Conservation (phyloP, 441 rosid species). For the Populus hybrid region DNA sequence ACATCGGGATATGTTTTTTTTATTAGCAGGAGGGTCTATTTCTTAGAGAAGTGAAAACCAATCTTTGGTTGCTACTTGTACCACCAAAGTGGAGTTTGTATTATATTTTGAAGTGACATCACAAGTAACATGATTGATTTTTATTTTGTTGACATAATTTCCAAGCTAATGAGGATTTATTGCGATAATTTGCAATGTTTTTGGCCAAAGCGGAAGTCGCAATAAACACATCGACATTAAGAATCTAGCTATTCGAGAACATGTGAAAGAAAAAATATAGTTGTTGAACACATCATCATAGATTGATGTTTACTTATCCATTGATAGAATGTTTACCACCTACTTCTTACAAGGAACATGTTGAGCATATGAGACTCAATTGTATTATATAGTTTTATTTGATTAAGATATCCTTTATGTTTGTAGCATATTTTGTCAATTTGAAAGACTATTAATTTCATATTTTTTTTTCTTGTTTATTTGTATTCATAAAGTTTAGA, state of each 20-base stretch:
- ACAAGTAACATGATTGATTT: background rate
- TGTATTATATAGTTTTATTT: background rate
- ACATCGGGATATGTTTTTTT: too few species aligned
- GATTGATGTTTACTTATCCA: too few species aligned
- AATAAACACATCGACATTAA: background rate
- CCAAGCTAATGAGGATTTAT: background rate
- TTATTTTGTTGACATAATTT: background rate
- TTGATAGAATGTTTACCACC: background rate
- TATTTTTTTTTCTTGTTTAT: too few species aligned
- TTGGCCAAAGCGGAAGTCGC: background rate
- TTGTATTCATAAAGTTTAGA: background rate
- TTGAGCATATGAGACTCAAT: background rate
- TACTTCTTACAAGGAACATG: background rate
- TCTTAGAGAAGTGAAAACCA: too few species aligned
- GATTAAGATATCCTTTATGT: background rate
- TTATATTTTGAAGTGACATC: too few species aligned
- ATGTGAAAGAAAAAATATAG: background rate
- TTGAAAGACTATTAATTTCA: background rate
- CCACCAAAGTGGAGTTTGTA: too few species aligned
- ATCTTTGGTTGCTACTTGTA: too few species aligned
- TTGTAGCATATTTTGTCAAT: background rate
- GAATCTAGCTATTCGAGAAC: background rate
- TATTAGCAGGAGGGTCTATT: too few species aligned
- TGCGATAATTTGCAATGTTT: background rate
- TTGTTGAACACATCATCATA: background rate